A percentile compares a stretch with the other conserved stretches of the same genome.
Evolutionary conservation across 805 yeast species (phyloP).

Genomic region (Wickerhamiella cacticola): DNA sequence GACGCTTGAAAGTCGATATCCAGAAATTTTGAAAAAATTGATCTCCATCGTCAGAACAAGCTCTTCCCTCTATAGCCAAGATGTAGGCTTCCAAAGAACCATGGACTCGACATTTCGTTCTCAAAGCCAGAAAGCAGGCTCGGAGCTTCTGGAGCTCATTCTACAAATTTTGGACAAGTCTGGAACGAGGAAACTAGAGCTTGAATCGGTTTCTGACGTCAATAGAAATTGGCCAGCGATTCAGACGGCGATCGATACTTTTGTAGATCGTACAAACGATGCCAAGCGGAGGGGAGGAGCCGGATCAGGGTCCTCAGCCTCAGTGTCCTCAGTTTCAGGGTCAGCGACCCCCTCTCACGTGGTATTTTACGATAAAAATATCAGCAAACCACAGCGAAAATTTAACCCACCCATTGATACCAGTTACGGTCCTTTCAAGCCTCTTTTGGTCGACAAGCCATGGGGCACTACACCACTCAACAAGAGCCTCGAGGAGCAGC

Average conservation of each 20-base stretch:
- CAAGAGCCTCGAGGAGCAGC: conserved; percentile 35
- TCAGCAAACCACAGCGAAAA: conserved; percentile 27
- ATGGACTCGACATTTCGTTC: conserved; percentile 40
- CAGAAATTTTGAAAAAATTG: conserved; percentile 23
- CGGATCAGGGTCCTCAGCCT: neutral
- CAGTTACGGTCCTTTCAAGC: conserved; percentile 65
- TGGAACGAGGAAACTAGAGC: conserved; percentile 21
- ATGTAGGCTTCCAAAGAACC: conserved; percentile 61
- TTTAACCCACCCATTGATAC: conserved; percentile 57
- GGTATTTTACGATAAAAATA: conserved; percentile 21
- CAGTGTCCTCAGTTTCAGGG: neutral
- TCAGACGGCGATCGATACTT: conserved; percentile 49
- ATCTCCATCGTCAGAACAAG: conserved; percentile 52
- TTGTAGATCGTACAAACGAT: conserved; percentile 62
- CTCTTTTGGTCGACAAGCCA: conserved; percentile 62
- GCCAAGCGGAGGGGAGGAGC: conserved; percentile 5
- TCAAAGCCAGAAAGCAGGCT: conserved; percentile 31
- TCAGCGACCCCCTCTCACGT: conserved; percentile 6
- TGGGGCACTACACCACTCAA: conserved; percentile 47
- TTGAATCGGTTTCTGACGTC: conserved; percentile 36
- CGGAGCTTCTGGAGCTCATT: conserved; percentile 24
- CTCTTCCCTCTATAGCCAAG: conserved; percentile 61
- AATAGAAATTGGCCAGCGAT: conserved; percentile 49
- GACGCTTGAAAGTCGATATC: conserved; percentile 8
- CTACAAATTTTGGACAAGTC: conserved; percentile 23